Evolutionary conservation across 345 rosid species (phyloP).

Genomic region (Corchorus capsularis): DNA sequence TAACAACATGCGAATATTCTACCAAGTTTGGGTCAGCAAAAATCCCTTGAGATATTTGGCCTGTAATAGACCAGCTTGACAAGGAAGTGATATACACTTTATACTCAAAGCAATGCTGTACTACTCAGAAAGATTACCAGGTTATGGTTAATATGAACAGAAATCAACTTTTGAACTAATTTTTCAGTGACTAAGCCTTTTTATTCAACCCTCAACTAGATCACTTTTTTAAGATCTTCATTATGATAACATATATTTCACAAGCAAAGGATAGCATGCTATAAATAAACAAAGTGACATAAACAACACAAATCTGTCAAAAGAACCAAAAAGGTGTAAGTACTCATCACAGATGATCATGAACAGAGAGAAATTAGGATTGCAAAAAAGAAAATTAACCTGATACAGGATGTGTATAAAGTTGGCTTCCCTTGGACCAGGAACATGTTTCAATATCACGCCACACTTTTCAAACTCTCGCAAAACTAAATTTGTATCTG

Average conservation of each 20-base stretch:
- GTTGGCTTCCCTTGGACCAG: constrained; percentile 95
- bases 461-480: constrained; percentile 96
- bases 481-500: constrained; percentile 87
- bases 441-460: constrained; percentile 84
- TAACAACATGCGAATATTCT: neutral
- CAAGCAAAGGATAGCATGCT: constrained; percentile 11
- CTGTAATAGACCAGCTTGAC: neutral
- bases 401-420: constrained; percentile 95
- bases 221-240: neutral
- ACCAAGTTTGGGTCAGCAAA: neutral
- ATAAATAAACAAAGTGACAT: constrained; percentile 9
- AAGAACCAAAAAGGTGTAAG: neutral
- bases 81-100: neutral
- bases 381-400: constrained; percentile 45
- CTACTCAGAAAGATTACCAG: neutral
- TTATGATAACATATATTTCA: neutral
- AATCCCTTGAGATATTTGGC: neutral
- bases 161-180: neutral
- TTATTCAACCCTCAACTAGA: neutral
- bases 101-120: neutral
- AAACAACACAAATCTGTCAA: neutral
- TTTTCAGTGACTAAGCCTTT: neutral
- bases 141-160: neutral
- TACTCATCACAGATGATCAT: neutral
- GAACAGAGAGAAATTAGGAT: neutral